phyloP scores from a whole-genome alignment of 2,329 filamentous ascomycete species.

The Byssochlamys sp. region DNA sequence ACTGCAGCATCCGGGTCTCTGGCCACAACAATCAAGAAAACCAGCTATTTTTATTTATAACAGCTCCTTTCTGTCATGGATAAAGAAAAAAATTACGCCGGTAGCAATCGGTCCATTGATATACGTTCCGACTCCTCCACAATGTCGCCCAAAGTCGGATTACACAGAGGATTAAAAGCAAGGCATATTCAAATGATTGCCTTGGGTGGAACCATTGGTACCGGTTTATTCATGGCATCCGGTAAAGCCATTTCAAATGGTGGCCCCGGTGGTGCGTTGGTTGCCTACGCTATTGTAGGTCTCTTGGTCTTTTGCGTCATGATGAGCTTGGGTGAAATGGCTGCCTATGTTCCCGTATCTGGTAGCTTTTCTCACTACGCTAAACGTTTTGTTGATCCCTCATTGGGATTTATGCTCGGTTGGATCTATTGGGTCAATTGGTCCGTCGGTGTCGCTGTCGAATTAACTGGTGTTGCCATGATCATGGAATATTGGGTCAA shows the following conservation, averaged over 20 bases:
- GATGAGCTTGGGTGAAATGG: conserved; percentile 8
- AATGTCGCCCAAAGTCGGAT: no score
- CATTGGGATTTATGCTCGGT: conserved; percentile 4
- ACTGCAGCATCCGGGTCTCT: no score
- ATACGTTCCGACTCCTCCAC: no score
- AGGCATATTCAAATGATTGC: conserved; percentile 40
- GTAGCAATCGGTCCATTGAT: no score
- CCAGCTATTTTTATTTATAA: no score
- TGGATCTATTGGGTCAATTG: conserved; percentile 28
- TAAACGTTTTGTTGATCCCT: conserved; percentile 6
- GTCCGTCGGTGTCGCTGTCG: no score
- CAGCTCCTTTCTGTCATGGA: no score
- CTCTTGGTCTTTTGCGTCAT: conserved; percentile 21
- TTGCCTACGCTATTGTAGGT: conserved; percentile 44
- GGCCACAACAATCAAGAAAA: no score
- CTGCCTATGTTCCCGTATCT: conserved; percentile 10
- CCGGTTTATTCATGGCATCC: conserved; percentile 46
- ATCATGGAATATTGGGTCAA: no score
- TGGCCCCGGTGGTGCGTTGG: conserved; percentile 43
- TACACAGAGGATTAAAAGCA: neutral
- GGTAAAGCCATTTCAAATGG: conserved; percentile 44
- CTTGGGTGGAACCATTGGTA: conserved; percentile 48
- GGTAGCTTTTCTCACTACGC: conserved; percentile 6
- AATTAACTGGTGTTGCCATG: no score
- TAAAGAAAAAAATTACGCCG: no score